Evolutionary conservation across 805 yeast species (phyloP), one percentile per base, ranked within the genome.

Genomic region (Priceomyces castillae): DNA sequence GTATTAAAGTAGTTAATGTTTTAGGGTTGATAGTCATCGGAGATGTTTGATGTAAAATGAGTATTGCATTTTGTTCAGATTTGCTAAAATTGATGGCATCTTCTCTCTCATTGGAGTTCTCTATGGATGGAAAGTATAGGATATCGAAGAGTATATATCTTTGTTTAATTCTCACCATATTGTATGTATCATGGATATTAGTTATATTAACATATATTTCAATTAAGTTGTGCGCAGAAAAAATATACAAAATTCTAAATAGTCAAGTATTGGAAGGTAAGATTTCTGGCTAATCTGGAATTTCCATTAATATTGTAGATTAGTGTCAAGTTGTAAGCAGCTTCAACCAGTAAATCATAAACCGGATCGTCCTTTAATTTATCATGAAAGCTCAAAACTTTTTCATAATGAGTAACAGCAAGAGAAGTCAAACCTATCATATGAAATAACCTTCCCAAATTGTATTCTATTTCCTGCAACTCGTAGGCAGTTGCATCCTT

Each of bases 101-200:
- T 1, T 52, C 52, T 25, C 20, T 18, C 0, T 46, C 51, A 4
- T 18, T 11, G 9, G 7, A 26, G 0, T 46, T 50, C 3, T 19
- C 16, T 62, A 39, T 40, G 3, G 54, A 26, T 0, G 73, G 77
- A 0, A 96, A 95, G 50, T 81, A 81, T 3, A 86, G 61, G 0
- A 90, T 64, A 51, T 90, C 96, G 60, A 92, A 90, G 3, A 90
- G 71, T 10, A 90, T 73, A 55, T 92, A 90, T 52, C 98, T 69
- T 14, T 90, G 82, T 61, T 90, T 90, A 22, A 90, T 71, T 56
- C 98, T 78, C 12, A 90, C 98, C 98, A 90, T 90, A 11, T 2
- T 35, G 15, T 19, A 18, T 17, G 18, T 18, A 10, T 33, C 35
- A 4, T 35, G 5, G n/a, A n/a, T n/a, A n/a, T n/a, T 15, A 17